Conservation (phyloP, 371 early-diverging fungal genomes). For the Choanephora cucurbitarum region DNA sequence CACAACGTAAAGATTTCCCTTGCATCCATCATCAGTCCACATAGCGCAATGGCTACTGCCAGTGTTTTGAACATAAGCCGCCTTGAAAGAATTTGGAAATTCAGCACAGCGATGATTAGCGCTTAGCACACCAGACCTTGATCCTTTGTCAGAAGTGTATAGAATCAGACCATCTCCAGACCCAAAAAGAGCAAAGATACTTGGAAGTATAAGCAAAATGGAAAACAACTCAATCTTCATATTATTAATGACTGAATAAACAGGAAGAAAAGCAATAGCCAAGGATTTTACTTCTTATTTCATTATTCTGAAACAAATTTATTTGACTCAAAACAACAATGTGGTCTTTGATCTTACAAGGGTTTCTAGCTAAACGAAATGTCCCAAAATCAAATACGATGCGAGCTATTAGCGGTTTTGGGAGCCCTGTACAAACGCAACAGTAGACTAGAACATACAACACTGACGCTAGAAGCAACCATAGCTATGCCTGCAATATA, state of each 20-base stretch:
- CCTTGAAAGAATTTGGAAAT: constrained; percentile 35
- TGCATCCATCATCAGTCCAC: constrained; percentile 38
- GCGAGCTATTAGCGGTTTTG: constrained; percentile 17
- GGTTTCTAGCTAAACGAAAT: constrained; percentile 4
- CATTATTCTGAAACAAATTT: background rate
- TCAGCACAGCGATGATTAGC: constrained; percentile 33
- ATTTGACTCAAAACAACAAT: background rate
- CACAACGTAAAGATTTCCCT: constrained; percentile 36
- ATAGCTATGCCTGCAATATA: constrained; percentile 83
- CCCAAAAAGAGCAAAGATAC: constrained; percentile 17
- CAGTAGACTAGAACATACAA: constrained; percentile 70
- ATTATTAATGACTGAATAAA: background rate
- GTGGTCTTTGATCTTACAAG: constrained; percentile 4
- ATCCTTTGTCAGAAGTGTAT: constrained; percentile 20
- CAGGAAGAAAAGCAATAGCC: constrained; percentile 1
- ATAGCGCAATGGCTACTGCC: constrained; percentile 41
- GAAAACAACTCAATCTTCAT: background rate
- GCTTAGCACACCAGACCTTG: constrained; percentile 36
- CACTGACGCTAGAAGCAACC: constrained; percentile 79
- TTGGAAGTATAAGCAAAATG: constrained; percentile 10
- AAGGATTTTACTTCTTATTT: background rate
- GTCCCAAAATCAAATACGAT: constrained; percentile 18
- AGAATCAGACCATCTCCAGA: constrained; percentile 28
- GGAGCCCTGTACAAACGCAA: constrained; percentile 58
- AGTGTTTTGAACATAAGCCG: constrained; percentile 29